Base-by-base conservation (phyloP, 2,329 filamentous ascomycete species). In the Fusarium sulawesiense region DNA sequence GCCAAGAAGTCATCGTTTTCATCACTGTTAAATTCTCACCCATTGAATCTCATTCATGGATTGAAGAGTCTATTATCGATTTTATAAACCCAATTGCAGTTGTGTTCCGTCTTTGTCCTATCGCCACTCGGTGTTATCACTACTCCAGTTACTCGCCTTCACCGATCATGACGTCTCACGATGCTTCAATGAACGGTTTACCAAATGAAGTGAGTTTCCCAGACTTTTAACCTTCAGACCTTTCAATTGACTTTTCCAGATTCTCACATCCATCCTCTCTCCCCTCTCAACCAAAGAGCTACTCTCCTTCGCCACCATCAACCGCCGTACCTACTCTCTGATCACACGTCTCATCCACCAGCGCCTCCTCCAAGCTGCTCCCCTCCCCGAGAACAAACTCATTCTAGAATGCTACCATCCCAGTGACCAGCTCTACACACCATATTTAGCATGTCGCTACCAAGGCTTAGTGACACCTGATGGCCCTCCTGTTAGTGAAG, bases 341-440 rank as follows among this genome's bases (percentile, higher is more conserved):
- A 84, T 91, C 60, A 80, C 89, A 7, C 87, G 88, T 27, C 85
- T 93, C 46, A 80, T 93, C 10, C 87, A 92, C 68, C 84, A 86
- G 50, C 89, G 92, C 34, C 83, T 93, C 3, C 80, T 90, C 4
- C 66, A 74, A 21, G 56, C 71, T 18, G 71, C 75, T 4, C 65
- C 72, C 8, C 64, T 76, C 11, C 75, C 78, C 7, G 70, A 73
- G 3, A 73, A 93, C 75, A 87, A 89, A 56, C 80, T 96, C 41
- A 88, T 94, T 40, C 87, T 97, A 44, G 92, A 95, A 80, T 93
- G 91, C 77, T 94, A 92, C 75, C 92, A 92, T 68, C 93, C 92
- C 0, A 88, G 85, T 67, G 89, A 86, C 25, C 91, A 90, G 78
- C 83, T 91, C 51, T 89, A 86, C 7, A 90, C 91, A 21, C 91